Evolutionary conservation across 306 rosid species (phyloP).

Genomic region (Morella rubra): DNA sequence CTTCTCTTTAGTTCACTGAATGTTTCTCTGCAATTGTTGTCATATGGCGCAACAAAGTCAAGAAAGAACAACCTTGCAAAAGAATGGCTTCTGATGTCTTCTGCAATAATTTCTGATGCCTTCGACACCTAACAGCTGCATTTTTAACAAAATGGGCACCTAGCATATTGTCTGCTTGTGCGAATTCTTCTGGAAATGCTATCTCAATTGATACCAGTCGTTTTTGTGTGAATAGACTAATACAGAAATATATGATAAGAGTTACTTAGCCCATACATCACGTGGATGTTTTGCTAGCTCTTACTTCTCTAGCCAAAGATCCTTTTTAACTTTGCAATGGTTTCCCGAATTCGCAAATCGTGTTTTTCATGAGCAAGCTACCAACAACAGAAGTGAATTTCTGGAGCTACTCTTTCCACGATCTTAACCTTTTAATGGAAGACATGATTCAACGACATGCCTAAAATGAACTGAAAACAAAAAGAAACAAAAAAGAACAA

Average conservation of each 20-base stretch:
- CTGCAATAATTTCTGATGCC: background rate
- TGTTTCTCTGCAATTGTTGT: background rate
- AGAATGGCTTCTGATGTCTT: background rate
- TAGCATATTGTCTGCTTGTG: too few relatives aligned
- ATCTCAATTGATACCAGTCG: too few relatives aligned
- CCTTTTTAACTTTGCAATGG: background rate
- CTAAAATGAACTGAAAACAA: background rate
- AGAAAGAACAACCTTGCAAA: background rate
- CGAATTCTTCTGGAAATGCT: too few relatives aligned
- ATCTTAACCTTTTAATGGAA: background rate
- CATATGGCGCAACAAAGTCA: background rate
- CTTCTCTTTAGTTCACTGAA: background rate
- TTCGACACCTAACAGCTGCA: background rate
- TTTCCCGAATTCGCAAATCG: background rate
- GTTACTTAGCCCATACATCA: background rate
- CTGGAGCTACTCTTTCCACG: background rate
- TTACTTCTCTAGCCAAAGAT: too few relatives aligned
- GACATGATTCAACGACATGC: background rate
- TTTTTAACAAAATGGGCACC: too few relatives aligned
- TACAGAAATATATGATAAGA: too few relatives aligned
- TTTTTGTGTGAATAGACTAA: too few relatives aligned
- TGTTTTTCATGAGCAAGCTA: background rate
- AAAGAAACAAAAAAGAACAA: background rate
- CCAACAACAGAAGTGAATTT: background rate
- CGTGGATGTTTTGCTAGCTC: too few relatives aligned